A percentile compares a stretch with the other conserved stretches of the same genome.
Evolutionary conservation across 331 rosid genomes (phyloP).

Genomic region (Arachis monticola): DNA sequence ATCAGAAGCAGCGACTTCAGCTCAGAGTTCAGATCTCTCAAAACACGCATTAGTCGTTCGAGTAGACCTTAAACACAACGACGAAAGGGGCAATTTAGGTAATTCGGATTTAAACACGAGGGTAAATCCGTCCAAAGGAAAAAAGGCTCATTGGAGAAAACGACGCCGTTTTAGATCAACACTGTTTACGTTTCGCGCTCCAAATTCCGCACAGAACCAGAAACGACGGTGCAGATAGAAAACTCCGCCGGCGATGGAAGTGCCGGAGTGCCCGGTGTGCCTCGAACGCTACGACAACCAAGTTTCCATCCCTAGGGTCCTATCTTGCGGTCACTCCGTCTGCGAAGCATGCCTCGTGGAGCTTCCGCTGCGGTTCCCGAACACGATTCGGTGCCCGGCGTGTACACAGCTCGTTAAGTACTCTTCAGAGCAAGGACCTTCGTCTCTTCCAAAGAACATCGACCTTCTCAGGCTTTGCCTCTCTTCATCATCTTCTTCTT

Average conservation of each 20-base stretch:
- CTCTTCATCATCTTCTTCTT: slow-evolving; percentile 23
- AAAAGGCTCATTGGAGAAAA: background rate
- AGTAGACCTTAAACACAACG: background rate
- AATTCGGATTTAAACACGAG: background rate
- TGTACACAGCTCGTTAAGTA: slow-evolving; percentile 78
- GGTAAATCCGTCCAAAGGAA: slow-evolving; percentile 12
- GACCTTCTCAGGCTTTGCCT: slow-evolving; percentile 77
- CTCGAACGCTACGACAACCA: slow-evolving; percentile 70
- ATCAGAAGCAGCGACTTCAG: slow-evolving; percentile 37
- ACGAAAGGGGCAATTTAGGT: slow-evolving; percentile 35
- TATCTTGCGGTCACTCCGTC: slow-evolving; percentile 76
- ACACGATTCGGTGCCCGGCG: slow-evolving; percentile 83
- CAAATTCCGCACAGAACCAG: background rate
- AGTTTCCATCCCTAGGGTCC: slow-evolving; percentile 68
- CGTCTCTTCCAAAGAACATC: slow-evolving; percentile 88
- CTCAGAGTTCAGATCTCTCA: slow-evolving; percentile 23
- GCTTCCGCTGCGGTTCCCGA: slow-evolving; percentile 64
- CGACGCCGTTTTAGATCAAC: slow-evolving; percentile 34
- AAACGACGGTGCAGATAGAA: background rate
- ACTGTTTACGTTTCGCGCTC: background rate
- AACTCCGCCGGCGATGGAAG: slow-evolving; percentile 52
- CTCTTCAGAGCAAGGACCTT: slow-evolving; percentile 66
- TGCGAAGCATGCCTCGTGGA: slow-evolving; percentile 67
- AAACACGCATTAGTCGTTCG: background rate
- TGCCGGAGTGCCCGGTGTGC: slow-evolving; percentile 94